A percentile compares a stretch with the other conserved stretches of the same genome.
phyloP scores from a whole-genome alignment of 208 protist genomes.

The Trichomonas tenax region DNA sequence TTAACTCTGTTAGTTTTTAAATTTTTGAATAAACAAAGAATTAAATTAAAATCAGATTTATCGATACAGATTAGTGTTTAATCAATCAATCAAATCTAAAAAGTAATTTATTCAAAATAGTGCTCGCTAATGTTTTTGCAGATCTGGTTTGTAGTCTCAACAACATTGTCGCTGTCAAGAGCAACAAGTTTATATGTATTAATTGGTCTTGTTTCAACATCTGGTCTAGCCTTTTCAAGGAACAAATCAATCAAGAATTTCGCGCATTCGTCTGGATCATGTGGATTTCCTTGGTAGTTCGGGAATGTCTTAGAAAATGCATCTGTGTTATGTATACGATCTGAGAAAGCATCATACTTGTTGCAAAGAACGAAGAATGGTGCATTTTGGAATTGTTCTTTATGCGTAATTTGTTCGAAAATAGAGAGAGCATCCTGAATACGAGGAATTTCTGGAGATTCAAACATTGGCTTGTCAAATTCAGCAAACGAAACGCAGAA shows the following conservation, averaged over 20 bases:
- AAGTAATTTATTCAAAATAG: background rate
- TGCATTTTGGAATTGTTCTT: background rate
- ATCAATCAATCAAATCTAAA: no score
- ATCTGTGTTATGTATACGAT: background rate
- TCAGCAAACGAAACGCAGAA: background rate
- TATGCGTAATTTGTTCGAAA: background rate
- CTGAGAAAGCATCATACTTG: background rate
- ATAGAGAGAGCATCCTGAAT: background rate
- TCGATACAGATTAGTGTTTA: no score
- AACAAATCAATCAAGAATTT: background rate
- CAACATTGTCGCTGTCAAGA: background rate
- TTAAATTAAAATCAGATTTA: no score
- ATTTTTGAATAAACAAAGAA: no score
- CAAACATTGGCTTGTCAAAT: conserved; percentile 19
- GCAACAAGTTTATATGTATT: background rate
- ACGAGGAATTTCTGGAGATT: background rate
- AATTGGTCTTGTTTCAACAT: background rate
- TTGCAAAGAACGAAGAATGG: conserved; percentile 11
- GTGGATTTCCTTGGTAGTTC: background rate
- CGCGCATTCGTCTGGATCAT: background rate
- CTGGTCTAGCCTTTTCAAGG: background rate
- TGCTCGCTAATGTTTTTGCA: background rate
- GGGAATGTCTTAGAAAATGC: background rate
- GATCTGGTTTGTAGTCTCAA: background rate
- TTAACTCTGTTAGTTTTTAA: no score